Evolutionary conservation across 805 yeast genomes (phyloP), one percentile per base, ranked within the genome.

Genomic region (Ogataea neopini): DNA sequence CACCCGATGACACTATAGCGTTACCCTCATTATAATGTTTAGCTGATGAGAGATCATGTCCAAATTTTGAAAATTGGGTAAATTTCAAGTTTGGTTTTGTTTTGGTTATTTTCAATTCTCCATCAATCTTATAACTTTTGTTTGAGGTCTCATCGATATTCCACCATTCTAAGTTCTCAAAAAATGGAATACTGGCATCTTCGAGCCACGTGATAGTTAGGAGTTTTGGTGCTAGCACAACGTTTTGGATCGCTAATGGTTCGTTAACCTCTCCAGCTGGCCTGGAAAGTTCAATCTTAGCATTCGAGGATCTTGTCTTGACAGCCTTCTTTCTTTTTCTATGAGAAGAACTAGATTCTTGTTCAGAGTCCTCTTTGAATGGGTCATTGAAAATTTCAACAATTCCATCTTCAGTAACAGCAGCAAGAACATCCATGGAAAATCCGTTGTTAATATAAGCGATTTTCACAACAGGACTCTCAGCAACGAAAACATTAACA

Each of bases 381-480:
- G 90, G 85, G 55, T 82, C 74, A 44, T 73, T 72, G 68, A 89
- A 91, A 1, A 88, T 60, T 62, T 90, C 96, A 6, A 87, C 71
- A 10, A 66, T 59, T 6, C 97, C 96, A 49, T 79, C 83, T 63
- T 89, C 96, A 10, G 91, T 86, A 5, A 85, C 71, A 0, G 80
- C 84, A 2, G 79, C 70, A 15, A 84, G 62, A 3, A 76, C 53
- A 5, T 70, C 64, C 44, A 58, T 49, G 15, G 61, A 68, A 32
- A 53, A 49, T 14, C 59, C 63, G 43, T 62, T 64, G n/a, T 51
- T 53, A 8, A 58, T 62, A 48, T 72, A 66, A 0, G 77, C 62
- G 7, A 86, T 61, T 6, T 69, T 66, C 1, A 62, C 48, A 11
- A 88, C 80, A 42, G 86, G 78, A 13, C 88, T 73, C 52, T 84